Evolutionary conservation across 2,329 filamentous ascomycete genomes (phyloP).

Genomic region (Ascochyta clinopodiicola): DNA sequence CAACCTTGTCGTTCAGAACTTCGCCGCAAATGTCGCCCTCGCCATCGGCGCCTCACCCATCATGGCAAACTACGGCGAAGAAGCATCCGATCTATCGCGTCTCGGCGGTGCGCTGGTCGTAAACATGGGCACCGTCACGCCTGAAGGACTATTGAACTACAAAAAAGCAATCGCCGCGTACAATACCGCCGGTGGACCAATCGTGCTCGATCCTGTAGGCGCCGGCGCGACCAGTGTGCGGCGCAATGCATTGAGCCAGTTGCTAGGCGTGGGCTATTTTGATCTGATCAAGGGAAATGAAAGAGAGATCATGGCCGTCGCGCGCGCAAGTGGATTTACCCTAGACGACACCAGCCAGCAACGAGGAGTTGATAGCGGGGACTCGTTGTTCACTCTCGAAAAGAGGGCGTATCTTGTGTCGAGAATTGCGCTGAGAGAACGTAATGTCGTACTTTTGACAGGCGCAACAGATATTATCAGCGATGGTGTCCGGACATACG

Average conservation of each 20-base stretch:
- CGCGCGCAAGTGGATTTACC: constrained; percentile 56
- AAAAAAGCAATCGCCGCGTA: constrained; percentile 78
- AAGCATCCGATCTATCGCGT: constrained; percentile 79
- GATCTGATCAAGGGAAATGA: constrained; percentile 95
- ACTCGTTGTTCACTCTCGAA: constrained; percentile 58
- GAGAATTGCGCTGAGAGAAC: constrained; percentile 70
- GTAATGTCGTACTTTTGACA: constrained; percentile 81
- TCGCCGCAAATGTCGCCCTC: constrained; percentile 89
- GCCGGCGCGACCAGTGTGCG: constrained; percentile 82
- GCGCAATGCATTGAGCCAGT: constrained; percentile 70
- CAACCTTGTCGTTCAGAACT: constrained; percentile 93
- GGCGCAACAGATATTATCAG: constrained; percentile 78
- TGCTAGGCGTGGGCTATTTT: constrained; percentile 78
- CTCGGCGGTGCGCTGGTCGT: constrained; percentile 82
- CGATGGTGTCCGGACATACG: constrained; percentile 72
- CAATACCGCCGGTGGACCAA: constrained; percentile 75
- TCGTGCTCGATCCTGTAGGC: constrained; percentile 89
- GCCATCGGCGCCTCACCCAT: constrained; percentile 87
- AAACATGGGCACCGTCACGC: constrained; percentile 93
- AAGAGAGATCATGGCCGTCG: constrained; percentile 79
- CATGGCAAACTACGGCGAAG: constrained; percentile 87
- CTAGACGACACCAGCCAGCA: constrained; percentile 61
- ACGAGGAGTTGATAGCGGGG: constrained; percentile 81
- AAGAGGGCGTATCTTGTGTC: constrained; percentile 70
- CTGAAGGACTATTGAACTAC: constrained; percentile 75